A percentile compares a stretch with the other conserved stretches of the same genome.
These are phyloP conservation scores for Sclerotinia borealis DNA, from an alignment of 2,329 filamentous ascomycete species.

Conservation along the genomic window DNA sequence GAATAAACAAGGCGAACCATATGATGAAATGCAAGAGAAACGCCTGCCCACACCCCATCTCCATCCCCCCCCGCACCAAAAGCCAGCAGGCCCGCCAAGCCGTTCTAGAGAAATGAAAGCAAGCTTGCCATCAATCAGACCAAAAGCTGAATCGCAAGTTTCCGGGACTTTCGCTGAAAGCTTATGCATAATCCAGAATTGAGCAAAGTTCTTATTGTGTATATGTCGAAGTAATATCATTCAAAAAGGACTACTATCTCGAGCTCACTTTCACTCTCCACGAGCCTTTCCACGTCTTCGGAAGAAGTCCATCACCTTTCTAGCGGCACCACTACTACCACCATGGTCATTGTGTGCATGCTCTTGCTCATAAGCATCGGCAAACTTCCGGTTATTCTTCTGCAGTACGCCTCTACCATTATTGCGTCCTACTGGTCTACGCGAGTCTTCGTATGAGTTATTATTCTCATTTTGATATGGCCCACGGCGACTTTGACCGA, in stretches of 20 bases:
- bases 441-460: constrained; percentile 21
- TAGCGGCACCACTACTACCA: constrained; percentile 79
- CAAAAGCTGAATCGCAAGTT: constrained; percentile 11
- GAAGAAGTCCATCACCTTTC: constrained; percentile 98
- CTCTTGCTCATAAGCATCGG: constrained; percentile 79
- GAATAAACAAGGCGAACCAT: constrained; percentile 6
- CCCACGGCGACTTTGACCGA: constrained; percentile 22
- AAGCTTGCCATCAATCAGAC: constrained; percentile 8
- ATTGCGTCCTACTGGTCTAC: constrained; percentile 22
- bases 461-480: constrained; percentile 20
- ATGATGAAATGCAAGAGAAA: constrained; percentile 6
- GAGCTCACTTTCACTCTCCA: constrained; percentile 13
- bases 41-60: constrained; percentile 1
- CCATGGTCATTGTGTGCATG: constrained; percentile 58
- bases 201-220: constrained; percentile 4
- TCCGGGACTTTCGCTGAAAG: constrained; percentile 7
- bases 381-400: constrained; percentile 81
- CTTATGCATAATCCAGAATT: constrained; percentile 9
- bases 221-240: constrained; percentile 6
- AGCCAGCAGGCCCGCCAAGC: constrained; percentile 11
- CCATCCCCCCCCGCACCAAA: constrained; percentile 1
- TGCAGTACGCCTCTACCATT: constrained; percentile 54
- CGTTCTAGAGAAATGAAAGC: constrained; percentile 8
- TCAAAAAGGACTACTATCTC: not conserved
- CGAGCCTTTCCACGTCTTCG: constrained; percentile 71